Evolutionary conservation across 73 alveolate genomes (phyloP), one percentile per base, ranked within the genome.

Genomic region (Symbiodinium natans): DNA sequence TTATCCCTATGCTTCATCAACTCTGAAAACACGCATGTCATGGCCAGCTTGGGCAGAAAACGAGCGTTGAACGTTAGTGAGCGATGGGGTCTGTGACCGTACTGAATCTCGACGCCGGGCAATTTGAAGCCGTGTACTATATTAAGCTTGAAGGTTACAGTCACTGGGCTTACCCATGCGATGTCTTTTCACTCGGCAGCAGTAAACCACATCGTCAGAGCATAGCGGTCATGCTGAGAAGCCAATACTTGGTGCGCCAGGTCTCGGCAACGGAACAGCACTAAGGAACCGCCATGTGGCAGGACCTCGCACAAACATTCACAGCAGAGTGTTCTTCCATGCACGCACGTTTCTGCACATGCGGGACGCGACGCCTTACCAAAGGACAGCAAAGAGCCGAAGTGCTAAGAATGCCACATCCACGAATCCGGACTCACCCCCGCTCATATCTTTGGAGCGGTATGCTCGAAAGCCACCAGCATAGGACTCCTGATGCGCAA

Each of bases 141-240:
- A n/a, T n/a, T n/a, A n/a, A n/a, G n/a, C n/a, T n/a, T n/a, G n/a
- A n/a, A n/a, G n/a, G n/a, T n/a, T n/a, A n/a, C n/a, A n/a, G n/a
- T n/a, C n/a, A n/a, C n/a, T n/a, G n/a, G n/a, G n/a, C n/a, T n/a
- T n/a, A n/a, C n/a, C n/a, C n/a, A n/a, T n/a, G n/a, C n/a, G n/a
- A n/a, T n/a, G n/a, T n/a, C 34, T 63, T 63, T 63, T 63, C 77
- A 63, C 77, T 63, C 77, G 36, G 77, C 36, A 3, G 77, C 77
- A 21, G 77, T 63, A 63, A 63, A 86, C 94, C 94, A 86, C 94
- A 86, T 86, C 29, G 94, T 86, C 59, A 86, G 29, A n/a, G 94
- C 94, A 38, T 86, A 86, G 13, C 94, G 34, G 94, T 86, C 84
- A n/a, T 56, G 59, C 23, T 29, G 34, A 11, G 94, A 34, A 4